Evolutionary conservation across 2,329 filamentous ascomycete species (phyloP).

Genomic region (Penicillium oxalicum): DNA sequence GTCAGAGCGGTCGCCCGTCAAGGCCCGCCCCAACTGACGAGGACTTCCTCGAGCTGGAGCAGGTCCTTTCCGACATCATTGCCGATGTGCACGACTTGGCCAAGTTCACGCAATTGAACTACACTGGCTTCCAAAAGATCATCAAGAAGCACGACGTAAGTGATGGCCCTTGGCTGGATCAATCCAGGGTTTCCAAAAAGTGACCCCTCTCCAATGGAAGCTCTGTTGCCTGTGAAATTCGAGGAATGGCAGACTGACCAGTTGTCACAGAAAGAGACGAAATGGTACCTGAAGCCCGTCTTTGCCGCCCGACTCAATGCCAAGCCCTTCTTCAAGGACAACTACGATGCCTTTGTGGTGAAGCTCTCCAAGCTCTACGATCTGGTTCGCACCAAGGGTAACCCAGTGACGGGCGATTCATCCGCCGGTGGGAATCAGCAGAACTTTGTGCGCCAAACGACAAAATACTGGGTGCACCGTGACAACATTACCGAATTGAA

Average conservation of each 20-base stretch:
- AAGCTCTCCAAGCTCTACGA: slow-evolving; percentile 95
- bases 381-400: slow-evolving; percentile 83
- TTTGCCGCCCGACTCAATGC: slow-evolving; percentile 91
- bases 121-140: slow-evolving; percentile 98
- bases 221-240: too few species aligned
- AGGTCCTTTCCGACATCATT: slow-evolving; percentile 94
- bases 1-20: slow-evolving; percentile 24
- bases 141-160: slow-evolving; percentile 98
- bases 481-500: slow-evolving; percentile 98
- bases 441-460: slow-evolving; percentile 94
- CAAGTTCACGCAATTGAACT: slow-evolving; percentile 97
- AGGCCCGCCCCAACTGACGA: slow-evolving; percentile 63
- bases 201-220: too few species aligned
- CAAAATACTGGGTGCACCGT: slow-evolving; percentile 98
- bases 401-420: slow-evolving; percentile 86
- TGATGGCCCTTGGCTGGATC: slow-evolving; percentile 11
- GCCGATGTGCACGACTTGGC: slow-evolving; percentile 96
- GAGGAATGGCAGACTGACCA: slow-evolving; percentile 3
- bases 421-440: slow-evolving; percentile 86
- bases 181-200: too few species aligned
- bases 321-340: slow-evolving; percentile 98
- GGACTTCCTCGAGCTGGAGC: slow-evolving; percentile 88
- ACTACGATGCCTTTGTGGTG: slow-evolving; percentile 93
- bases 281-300: slow-evolving; percentile 89
- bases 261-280: slow-evolving; percentile 71